Evolutionary conservation across 2,329 filamentous ascomycete species (phyloP).

Genomic region (Alternaria sp.): DNA sequence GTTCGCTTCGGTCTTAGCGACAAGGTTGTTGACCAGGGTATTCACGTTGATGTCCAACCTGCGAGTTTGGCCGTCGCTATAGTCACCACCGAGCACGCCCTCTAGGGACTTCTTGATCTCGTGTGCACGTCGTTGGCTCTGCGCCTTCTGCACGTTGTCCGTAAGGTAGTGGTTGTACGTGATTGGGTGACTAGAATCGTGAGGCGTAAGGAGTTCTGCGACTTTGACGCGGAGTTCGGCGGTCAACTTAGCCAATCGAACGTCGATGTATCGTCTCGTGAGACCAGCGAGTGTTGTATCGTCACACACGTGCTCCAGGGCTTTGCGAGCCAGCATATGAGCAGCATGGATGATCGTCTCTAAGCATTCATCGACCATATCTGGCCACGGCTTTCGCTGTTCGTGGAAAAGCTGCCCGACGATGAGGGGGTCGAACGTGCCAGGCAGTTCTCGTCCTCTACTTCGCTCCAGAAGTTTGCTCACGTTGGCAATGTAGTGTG

Average conservation of each 20-base stretch:
- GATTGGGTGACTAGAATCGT: constrained; percentile 29
- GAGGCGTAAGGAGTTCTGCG: constrained; percentile 19
- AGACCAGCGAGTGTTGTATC: constrained; percentile 3
- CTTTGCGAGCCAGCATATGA: neutral
- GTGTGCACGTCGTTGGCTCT: constrained; percentile 11
- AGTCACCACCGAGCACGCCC: neutral
- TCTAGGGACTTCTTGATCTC: too few relatives aligned
- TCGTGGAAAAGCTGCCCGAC: constrained; percentile 27
- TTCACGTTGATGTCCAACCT: too few relatives aligned
- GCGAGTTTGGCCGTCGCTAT: too few relatives aligned
- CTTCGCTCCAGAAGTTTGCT: constrained; percentile 23
- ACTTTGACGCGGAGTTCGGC: constrained; percentile 15
- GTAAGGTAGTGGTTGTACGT: constrained; percentile 51
- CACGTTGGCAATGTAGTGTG: constrained; percentile 28
- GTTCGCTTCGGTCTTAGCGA: constrained; percentile 26
- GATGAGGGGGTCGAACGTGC: constrained; percentile 30
- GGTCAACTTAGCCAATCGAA: constrained; percentile 6
- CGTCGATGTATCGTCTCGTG: constrained; percentile 3
- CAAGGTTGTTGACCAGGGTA: constrained; percentile 15
- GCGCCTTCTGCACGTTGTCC: constrained; percentile 43
- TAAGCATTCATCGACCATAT: neutral
- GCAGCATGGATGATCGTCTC: constrained; percentile 12
- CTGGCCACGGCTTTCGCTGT: constrained; percentile 26
- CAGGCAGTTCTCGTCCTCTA: constrained; percentile 28
- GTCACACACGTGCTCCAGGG: constrained; percentile 12